Evolutionary conservation across 306 rosid genomes (phyloP), one percentile per base, ranked within the genome.

Genomic region (Quercus ilex): DNA sequence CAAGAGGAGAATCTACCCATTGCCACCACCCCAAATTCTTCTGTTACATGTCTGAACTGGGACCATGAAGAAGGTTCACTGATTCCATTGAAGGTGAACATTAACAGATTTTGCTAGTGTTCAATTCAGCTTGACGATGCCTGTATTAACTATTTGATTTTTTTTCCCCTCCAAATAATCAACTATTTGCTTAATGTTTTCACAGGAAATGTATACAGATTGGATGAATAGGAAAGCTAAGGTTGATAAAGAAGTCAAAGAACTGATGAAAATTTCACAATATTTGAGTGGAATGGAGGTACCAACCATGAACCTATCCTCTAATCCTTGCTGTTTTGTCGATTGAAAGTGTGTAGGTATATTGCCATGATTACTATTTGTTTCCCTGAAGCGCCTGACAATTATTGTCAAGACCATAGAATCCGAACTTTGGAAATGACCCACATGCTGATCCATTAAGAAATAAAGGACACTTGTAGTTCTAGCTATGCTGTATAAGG

Each of bases 231-330:
- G 83, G 80, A 88, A 88, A 76, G 82, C 87, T 17, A 91, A 73
- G 74, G 75, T 88, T 63, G 98, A 93, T 79, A 87, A 88, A 80
- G 89, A 87, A 13, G 98, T 91, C 79, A 87, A 88, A 80, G 89
- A 87, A 13, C 78, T 93, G 20, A 73, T 79, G 81, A 89, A 90
- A 71, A 70, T 93, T 83, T 82, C 90, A 52, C 63, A 77, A 4
- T 71, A 76, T 58, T 83, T 91, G 81, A 74, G 71, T 49, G 85
- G 71, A 57, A 69, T 90, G 80, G 92, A 89, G 99, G 99, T 95
- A 91, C 60, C 64, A 52, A 43, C 49, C 55, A 3, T 4, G 26
- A 58, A 55, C 21, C 19, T 10, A 1, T 21, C 46, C 35, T 26
- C 52, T 9, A 8, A 10, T 20, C 8, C 52, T 35, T 5, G 0